Percentiles rank a stretch among this genome's conserved stretches.
phyloP scores from a whole-genome alignment of 2,329 filamentous ascomycete species.

The Colletotrichum destructivum region DNA sequence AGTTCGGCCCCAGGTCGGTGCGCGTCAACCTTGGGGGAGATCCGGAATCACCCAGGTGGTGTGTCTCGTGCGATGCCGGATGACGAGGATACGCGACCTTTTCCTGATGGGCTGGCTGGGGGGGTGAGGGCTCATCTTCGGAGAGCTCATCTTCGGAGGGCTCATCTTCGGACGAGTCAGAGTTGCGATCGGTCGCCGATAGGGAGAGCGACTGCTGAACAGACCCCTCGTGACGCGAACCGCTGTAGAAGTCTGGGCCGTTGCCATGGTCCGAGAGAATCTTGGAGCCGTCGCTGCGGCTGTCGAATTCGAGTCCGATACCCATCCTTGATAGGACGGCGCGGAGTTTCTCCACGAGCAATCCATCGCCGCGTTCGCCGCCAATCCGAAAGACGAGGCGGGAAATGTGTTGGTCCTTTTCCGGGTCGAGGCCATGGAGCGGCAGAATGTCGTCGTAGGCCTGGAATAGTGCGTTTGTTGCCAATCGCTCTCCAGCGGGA shows the following conservation, averaged over 20 bases:
- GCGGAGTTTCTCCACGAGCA: constrained; percentile 79
- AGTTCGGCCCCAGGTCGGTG: not conserved
- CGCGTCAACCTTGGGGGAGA: constrained; percentile 27
- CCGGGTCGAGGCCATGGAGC: constrained; percentile 77
- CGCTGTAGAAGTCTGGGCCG: not conserved
- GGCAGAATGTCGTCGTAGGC: constrained; percentile 86
- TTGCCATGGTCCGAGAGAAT: constrained; percentile 23
- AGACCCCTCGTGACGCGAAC: not conserved
- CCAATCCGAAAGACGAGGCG: constrained; percentile 86
- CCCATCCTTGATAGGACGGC: constrained; percentile 77
- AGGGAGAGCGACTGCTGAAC: not conserved
- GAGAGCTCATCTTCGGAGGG: not conserved
- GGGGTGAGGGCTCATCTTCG: not conserved
- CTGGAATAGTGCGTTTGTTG: constrained; percentile 83
- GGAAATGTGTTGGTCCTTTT: constrained; percentile 82
- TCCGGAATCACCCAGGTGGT: not conserved
- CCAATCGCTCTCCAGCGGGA: constrained; percentile 74
- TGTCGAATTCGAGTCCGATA: constrained; percentile 77
- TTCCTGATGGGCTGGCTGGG: not conserved
- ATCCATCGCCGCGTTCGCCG: constrained; percentile 69
- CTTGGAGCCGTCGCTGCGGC: constrained; percentile 37
- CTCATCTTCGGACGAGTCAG: constrained; percentile 3
- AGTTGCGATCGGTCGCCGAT: not conserved
- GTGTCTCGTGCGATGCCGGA: not conserved
- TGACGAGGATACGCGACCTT: not conserved